phyloP scores from a whole-genome alignment of 148 eudicot species.

The Fallopia convolvulus region DNA sequence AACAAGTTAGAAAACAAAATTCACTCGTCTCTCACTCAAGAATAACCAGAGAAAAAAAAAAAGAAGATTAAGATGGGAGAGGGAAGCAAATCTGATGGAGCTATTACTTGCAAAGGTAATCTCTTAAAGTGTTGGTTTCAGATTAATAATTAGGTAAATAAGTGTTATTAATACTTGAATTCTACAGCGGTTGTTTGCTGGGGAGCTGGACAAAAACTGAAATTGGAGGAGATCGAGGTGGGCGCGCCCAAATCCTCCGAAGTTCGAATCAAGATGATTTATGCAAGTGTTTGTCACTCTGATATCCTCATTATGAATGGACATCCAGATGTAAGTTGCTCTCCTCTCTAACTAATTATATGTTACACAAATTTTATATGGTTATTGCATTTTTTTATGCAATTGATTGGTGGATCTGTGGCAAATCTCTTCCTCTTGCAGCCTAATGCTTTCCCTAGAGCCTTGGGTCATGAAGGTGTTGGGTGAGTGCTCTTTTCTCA shows the following conservation, averaged over 20 bases:
- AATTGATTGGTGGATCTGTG: neutral
- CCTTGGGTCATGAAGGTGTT: slow-evolving; percentile 50
- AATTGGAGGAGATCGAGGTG: slow-evolving; percentile 39
- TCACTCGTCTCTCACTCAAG: neutral
- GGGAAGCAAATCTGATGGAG: neutral
- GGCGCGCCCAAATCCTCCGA: slow-evolving; percentile 34
- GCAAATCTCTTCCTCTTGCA: slow-evolving; percentile 8
- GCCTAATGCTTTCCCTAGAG: slow-evolving; percentile 35
- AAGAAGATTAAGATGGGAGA: neutral
- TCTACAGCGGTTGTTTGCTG: slow-evolving; percentile 26
- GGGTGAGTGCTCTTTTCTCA: slow-evolving; percentile 24
- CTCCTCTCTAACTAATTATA: no score
- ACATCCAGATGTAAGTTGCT: slow-evolving; percentile 20
- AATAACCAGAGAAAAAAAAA: neutral
- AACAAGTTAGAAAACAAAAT: neutral
- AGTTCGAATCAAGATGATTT: slow-evolving; percentile 41
- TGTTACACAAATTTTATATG: no score
- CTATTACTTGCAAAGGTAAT: slow-evolving; percentile 8
- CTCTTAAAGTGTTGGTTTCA: neutral
- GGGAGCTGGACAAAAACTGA: slow-evolving; percentile 19
- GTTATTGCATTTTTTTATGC: no score
- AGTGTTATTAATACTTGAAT: neutral
- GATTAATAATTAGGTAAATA: neutral
- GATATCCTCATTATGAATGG: slow-evolving; percentile 32
- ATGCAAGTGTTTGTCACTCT: slow-evolving; percentile 43